A percentile compares a stretch with the other conserved stretches of the same genome.
These are phyloP conservation scores for Suhomyces maxii DNA, from an alignment of 1,139 yeast genomes.

Conservation along the genomic window DNA sequence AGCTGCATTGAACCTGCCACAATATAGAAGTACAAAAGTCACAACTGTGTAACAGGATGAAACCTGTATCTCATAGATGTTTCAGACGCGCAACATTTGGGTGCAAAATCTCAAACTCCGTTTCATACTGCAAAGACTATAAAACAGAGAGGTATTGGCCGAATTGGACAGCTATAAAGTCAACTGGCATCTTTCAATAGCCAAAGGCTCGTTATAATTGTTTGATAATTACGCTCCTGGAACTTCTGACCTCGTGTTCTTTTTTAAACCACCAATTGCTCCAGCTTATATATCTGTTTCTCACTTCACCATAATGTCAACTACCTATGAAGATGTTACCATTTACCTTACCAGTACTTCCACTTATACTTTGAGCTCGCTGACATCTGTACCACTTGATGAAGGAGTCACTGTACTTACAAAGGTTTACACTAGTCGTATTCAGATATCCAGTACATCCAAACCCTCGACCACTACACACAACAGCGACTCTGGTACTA, in stretches of 20 bases:
- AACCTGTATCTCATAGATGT: background rate
- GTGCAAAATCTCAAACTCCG: background rate
- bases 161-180: background rate
- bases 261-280: background rate
- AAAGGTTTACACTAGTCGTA: slow-evolving; percentile 1
- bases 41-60: background rate
- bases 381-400: too few species aligned
- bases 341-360: slow-evolving; percentile 19
- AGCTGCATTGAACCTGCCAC: background rate
- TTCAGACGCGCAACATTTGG: background rate
- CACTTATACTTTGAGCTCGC: slow-evolving; percentile 16
- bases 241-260: too few species aligned
- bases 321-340: slow-evolving; percentile 8
- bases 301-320: slow-evolving; percentile 1
- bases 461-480: background rate
- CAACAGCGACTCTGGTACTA: background rate
- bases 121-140: background rate
- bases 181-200: too few species aligned
- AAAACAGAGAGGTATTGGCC: background rate
- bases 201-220: too few species aligned
- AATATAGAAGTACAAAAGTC: background rate
- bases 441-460: background rate
- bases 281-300: background rate
- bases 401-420: slow-evolving; percentile 1
- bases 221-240: too few species aligned